A percentile compares a stretch with the other conserved stretches of the same genome.
phyloP scores from a whole-genome alignment of 306 rosid species.

The Sicyos edulis region DNA sequence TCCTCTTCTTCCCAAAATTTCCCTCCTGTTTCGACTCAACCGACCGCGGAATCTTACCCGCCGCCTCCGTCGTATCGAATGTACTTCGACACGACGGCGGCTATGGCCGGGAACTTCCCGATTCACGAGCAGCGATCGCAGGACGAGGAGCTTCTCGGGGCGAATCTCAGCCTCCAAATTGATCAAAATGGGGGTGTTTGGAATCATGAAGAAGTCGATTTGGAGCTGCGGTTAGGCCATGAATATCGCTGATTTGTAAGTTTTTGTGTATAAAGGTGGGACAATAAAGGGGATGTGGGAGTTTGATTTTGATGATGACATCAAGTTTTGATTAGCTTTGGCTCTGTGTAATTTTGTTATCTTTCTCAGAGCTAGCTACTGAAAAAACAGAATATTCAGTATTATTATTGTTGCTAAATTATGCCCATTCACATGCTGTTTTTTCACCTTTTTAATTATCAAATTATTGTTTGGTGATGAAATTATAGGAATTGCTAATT shows the following conservation, averaged over 20 bases:
- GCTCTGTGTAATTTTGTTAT: slow-evolving; percentile 13
- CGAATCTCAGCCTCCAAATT: slow-evolving; percentile 61
- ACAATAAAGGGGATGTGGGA: too few species aligned
- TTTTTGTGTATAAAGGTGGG: slow-evolving; percentile 1
- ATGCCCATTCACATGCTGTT: not conserved
- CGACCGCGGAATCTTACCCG: not conserved
- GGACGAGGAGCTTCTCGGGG: slow-evolving; percentile 44
- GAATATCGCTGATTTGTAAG: slow-evolving; percentile 28
- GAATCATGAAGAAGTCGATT: slow-evolving; percentile 55
- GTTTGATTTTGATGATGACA: not conserved
- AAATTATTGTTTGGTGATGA: not conserved
- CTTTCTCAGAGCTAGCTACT: slow-evolving; percentile 8
- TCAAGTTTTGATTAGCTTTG: slow-evolving; percentile 7
- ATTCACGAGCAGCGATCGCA: slow-evolving; percentile 30
- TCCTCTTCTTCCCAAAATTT: slow-evolving; percentile 9
- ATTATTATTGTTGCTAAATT: not conserved
- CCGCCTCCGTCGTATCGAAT: slow-evolving; percentile 13
- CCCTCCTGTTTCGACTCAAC: not conserved
- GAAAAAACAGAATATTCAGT: not conserved
- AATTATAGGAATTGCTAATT: not conserved
- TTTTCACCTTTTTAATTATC: not conserved
- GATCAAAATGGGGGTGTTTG: slow-evolving; percentile 34
- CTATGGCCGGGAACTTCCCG: slow-evolving; percentile 16
- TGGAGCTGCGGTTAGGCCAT: slow-evolving; percentile 87
- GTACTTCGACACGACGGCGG: slow-evolving; percentile 31